Base-by-base conservation (phyloP, 495 filamentous ascomycete species). In the Penicillium salamii region DNA sequence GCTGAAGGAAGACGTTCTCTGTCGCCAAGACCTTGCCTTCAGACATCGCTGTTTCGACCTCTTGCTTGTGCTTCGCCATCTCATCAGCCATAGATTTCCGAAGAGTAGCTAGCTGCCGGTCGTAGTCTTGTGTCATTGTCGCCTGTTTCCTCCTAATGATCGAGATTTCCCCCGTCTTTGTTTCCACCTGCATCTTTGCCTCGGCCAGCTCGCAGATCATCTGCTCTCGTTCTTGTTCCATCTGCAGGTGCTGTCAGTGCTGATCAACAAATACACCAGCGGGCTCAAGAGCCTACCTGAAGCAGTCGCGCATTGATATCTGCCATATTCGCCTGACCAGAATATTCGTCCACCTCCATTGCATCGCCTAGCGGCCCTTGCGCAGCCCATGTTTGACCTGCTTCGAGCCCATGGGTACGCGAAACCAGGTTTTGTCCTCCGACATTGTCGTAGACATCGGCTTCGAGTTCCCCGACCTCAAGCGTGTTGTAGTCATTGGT, bases 91-190 rank as follows among this genome's bases (percentile, higher is more conserved):
- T 74, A 17, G 71, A 29, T 48, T 81, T 78, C 41, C 81, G 74
- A 50, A 85, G 53, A 3, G 71, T 69, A 7, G 66, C 56, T 8
- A 85, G 48, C 45, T 72, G 69, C 12, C 71, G 71, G 45, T 87
- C 82, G 62, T 81, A 77, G 20, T 84, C 80, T 37, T 78, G 74
- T 12, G 62, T 61, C 19, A 75, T 56, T 48, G 79, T 83, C 2
- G 71, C 66, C 42, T 81, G 76, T 43, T 87, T 86, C 5, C 79
- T 77, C 6, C 86, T 82, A 23, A 88, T 75, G 9, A 87, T 87
- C 17, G 83, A 71, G 21, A 83, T 83, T 65, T 90, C 86, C 2
- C 86, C 86, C 9, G 74, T 59, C 62, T 85, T 87, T 12, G 77
- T 71, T 50, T 75, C 69, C 1, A 74, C 68, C 32, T 66, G 63